A percentile compares a stretch with the other conserved stretches of the same genome.
These are phyloP conservation scores for Aspergillus tamarii DNA, from an alignment of 2,329 filamentous ascomycete genomes.

Conservation along the genomic window DNA sequence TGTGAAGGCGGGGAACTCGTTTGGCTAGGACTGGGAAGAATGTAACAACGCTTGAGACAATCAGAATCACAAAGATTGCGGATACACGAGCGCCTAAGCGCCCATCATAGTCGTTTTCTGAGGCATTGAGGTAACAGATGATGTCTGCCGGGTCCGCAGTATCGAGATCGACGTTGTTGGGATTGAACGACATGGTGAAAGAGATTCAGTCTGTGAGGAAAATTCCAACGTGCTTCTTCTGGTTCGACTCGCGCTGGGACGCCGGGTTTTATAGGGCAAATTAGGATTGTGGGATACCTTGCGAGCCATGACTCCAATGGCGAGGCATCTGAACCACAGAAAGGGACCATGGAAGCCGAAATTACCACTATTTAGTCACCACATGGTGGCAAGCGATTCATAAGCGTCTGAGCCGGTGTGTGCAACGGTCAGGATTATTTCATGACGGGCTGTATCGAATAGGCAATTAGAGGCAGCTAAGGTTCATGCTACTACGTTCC, in stretches of 20 bases:
- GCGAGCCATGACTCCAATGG: not conserved
- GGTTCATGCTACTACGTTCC: not conserved
- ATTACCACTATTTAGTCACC: not conserved
- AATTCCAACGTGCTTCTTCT: too few species aligned
- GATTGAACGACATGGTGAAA: constrained; percentile 33
- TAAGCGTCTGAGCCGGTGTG: not conserved
- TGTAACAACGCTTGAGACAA: constrained; percentile 45
- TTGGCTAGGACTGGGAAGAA: constrained; percentile 53
- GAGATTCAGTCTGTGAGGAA: too few species aligned
- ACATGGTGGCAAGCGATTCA: not conserved
- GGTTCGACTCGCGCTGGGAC: not conserved
- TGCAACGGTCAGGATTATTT: not conserved
- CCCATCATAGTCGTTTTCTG: constrained; percentile 59
- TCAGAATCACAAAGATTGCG: constrained; percentile 49
- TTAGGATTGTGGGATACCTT: not conserved
- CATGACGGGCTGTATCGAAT: not conserved
- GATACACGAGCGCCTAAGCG: constrained; percentile 48
- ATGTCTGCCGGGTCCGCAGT: constrained; percentile 48
- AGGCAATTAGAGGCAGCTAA: not conserved
- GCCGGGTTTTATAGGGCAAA: not conserved
- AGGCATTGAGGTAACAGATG: constrained; percentile 54
- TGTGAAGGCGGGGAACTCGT: constrained; percentile 39
- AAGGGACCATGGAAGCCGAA: not conserved
- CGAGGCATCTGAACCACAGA: not conserved
- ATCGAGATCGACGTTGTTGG: constrained; percentile 49